Conservation (phyloP, 352 stramenopile species). For the Ophiocytium majus region DNA sequence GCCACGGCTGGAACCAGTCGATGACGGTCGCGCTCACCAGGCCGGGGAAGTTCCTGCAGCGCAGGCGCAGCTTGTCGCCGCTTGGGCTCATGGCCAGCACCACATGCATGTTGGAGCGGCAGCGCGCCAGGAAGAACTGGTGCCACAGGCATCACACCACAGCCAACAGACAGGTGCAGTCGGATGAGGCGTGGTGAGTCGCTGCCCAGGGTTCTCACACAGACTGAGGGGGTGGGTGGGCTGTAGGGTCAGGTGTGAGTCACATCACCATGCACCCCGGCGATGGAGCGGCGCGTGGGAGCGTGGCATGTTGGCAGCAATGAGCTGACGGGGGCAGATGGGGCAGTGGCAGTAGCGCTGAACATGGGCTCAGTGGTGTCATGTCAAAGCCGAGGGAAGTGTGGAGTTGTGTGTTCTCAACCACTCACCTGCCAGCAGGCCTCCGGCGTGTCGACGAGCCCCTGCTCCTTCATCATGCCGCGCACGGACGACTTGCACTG, state of each 20-base stretch:
- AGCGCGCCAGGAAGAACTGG: slow-evolving; percentile 87
- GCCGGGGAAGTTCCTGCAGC: slow-evolving; percentile 88
- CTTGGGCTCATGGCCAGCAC: slow-evolving; percentile 89
- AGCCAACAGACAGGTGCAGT: neutral
- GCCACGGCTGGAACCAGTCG: slow-evolving; percentile 94
- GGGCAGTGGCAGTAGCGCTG: too few relatives aligned
- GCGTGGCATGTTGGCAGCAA: too few relatives aligned
- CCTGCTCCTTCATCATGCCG: slow-evolving; percentile 77
- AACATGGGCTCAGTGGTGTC: too few relatives aligned
- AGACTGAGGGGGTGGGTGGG: too few relatives aligned
- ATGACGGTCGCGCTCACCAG: slow-evolving; percentile 87
- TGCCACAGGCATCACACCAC: too few relatives aligned
- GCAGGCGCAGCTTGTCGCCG: slow-evolving; percentile 82
- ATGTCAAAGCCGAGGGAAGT: too few relatives aligned
- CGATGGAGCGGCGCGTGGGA: too few relatives aligned
- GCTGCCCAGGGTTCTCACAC: too few relatives aligned
- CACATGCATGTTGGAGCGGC: slow-evolving; percentile 85
- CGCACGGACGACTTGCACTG: slow-evolving; percentile 68
- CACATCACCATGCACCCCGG: too few relatives aligned
- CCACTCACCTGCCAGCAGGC: slow-evolving; percentile 73
- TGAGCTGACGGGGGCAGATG: too few relatives aligned
- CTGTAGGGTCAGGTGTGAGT: too few relatives aligned
- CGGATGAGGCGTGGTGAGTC: too few relatives aligned
- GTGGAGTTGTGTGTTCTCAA: neutral
- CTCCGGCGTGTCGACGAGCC: slow-evolving; percentile 83